Evolutionary conservation across 148 eudicot genomes (phyloP).

Genomic region (Tetragonia tetragonoides): DNA sequence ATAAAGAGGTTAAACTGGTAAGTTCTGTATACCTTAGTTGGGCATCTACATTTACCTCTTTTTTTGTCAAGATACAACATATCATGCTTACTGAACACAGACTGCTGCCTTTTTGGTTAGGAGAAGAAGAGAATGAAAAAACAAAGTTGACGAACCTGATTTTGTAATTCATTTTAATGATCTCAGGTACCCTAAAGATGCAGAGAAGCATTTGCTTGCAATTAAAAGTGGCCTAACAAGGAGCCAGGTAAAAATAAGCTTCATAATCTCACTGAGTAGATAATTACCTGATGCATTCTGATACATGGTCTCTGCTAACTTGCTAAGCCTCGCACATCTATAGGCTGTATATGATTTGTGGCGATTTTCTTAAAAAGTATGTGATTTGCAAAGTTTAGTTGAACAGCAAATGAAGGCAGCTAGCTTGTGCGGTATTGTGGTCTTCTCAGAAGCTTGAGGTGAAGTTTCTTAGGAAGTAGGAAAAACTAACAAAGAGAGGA

Average conservation of each 20-base stretch:
- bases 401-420: too few relatives aligned
- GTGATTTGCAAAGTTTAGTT: neutral
- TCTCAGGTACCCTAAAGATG: conserved; percentile 89
- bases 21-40: neutral
- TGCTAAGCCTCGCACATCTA: neutral
- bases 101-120: neutral
- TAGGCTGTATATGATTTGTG: neutral
- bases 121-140: neutral
- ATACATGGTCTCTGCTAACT: neutral
- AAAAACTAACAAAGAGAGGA: too few relatives aligned
- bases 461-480: too few relatives aligned
- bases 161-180: neutral
- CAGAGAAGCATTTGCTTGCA: conserved; percentile 93
- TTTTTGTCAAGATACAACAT: neutral
- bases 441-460: too few relatives aligned
- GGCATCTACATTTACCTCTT: neutral
- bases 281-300: neutral
- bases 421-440: too few relatives aligned
- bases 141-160: neutral
- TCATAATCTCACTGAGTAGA: neutral
- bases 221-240: conserved; percentile 83
- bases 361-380: neutral
- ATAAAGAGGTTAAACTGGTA: neutral
- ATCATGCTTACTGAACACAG: neutral
- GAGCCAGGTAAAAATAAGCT: conserved; percentile 62